phyloP scores from a whole-genome alignment of 2,329 filamentous ascomycete species.

The Fusarium clavum region DNA sequence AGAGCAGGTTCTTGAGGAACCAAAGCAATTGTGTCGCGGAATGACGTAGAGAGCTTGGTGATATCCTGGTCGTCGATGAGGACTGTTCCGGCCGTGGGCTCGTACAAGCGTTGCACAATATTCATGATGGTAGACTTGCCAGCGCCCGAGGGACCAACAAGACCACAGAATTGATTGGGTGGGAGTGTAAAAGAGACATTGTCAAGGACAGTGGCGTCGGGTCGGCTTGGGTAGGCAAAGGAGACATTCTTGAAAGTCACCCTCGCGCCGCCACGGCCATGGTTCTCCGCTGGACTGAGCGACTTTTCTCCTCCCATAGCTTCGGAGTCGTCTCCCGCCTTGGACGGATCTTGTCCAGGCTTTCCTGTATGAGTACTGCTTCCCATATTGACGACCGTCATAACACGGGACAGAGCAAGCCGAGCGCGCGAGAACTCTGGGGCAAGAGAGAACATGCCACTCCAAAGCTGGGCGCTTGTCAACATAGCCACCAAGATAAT shows the following conservation, averaged over 20 bases:
- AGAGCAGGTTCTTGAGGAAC: constrained; percentile 68
- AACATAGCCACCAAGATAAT: constrained; percentile 78
- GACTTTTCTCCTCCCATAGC: constrained; percentile 47
- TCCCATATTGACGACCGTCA: constrained; percentile 61
- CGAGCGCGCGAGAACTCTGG: constrained; percentile 77
- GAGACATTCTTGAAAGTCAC: constrained; percentile 68
- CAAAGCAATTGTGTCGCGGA: constrained; percentile 65
- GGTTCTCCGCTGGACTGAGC: constrained; percentile 31
- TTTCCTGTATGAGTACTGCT: constrained; percentile 40
- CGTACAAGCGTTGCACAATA: constrained; percentile 63
- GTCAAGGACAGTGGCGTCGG: constrained; percentile 67
- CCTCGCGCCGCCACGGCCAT: constrained; percentile 52
- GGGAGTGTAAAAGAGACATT: constrained; percentile 66
- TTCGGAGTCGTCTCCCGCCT: constrained; percentile 53
- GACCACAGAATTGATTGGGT: constrained; percentile 69
- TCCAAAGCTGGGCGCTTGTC: constrained; percentile 77
- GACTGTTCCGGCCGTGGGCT: constrained; percentile 54
- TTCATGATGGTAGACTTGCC: constrained; percentile 75
- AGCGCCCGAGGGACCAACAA: constrained; percentile 73
- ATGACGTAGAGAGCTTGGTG: constrained; percentile 52
- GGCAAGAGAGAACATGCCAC: constrained; percentile 78
- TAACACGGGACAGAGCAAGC: constrained; percentile 68
- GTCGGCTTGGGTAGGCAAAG: constrained; percentile 74
- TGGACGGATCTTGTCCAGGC: constrained; percentile 15
- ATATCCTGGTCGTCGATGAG: constrained; percentile 60